Percentiles rank a stretch among this genome's conserved stretches.
phyloP scores from a whole-genome alignment of 2,329 filamentous ascomycete species.

The Diaporthe sp. region DNA sequence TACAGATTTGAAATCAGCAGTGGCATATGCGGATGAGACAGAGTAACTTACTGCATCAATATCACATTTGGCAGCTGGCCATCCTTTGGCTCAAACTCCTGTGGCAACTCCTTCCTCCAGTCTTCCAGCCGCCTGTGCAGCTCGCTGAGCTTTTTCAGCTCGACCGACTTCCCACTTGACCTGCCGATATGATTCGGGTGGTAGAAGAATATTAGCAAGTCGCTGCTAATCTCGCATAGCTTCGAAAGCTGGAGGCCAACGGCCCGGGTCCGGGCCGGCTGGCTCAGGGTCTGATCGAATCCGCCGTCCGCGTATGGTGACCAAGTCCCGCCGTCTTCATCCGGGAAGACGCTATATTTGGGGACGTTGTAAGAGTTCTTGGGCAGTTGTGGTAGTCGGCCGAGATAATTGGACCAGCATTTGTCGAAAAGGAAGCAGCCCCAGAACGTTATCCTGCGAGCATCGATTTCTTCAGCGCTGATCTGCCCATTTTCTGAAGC shows the following conservation, averaged over 20 bases:
- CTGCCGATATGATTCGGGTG: conserved; percentile 78
- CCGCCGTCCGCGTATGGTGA: conserved; percentile 90
- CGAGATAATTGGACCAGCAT: conserved; percentile 98
- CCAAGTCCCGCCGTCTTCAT: conserved; percentile 90
- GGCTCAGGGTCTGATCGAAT: conserved; percentile 78
- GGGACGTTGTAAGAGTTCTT: conserved; percentile 85
- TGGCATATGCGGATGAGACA: not conserved
- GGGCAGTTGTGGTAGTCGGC: conserved; percentile 88
- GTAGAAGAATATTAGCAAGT: conserved; percentile 91
- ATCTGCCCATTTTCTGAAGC: conserved; percentile 70
- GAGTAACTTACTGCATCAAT: conserved; percentile 81
- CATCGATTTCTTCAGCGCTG: conserved; percentile 88
- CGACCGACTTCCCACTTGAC: conserved; percentile 80
- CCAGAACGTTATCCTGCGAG: conserved; percentile 94
- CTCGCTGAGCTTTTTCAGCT: conserved; percentile 93
- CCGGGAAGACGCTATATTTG: conserved; percentile 91
- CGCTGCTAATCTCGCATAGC: conserved; percentile 93
- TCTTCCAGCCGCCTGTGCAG: conserved; percentile 90
- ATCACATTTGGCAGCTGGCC: conserved; percentile 88
- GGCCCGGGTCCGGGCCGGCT: conserved; percentile 86
- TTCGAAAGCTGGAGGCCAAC: conserved; percentile 85
- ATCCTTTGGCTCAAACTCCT: conserved; percentile 90
- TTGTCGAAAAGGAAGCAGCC: conserved; percentile 99
- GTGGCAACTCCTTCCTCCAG: conserved; percentile 87
- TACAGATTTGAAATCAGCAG: conserved; percentile 53